Evolutionary conservation across 805 yeast species (phyloP).

Genomic region (Pichia membranifaciens): DNA sequence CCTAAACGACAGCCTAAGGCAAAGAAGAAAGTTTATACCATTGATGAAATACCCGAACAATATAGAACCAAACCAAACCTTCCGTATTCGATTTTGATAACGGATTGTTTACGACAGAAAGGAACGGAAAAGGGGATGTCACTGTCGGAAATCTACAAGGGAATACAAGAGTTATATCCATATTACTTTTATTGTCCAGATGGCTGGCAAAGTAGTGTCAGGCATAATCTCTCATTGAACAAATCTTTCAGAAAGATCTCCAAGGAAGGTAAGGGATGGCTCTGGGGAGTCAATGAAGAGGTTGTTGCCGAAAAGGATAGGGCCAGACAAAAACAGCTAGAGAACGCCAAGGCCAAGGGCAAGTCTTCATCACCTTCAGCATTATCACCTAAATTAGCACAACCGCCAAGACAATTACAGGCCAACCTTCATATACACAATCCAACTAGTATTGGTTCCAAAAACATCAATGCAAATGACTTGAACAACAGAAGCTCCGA

Average conservation of each 20-base stretch:
- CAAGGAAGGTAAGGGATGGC: slow-evolving; percentile 89
- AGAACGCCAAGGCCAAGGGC: slow-evolving; percentile 38
- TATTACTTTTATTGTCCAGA: slow-evolving; percentile 91
- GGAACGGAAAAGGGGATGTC: slow-evolving; percentile 71
- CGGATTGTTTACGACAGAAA: slow-evolving; percentile 66
- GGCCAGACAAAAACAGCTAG: slow-evolving; percentile 56
- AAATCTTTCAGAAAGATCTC: slow-evolving; percentile 78
- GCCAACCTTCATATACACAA: slow-evolving; percentile 1
- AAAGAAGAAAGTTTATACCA: slow-evolving; percentile 59
- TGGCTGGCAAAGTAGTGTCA: slow-evolving; percentile 95
- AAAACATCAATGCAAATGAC: neutral
- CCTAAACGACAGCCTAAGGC: slow-evolving; percentile 46
- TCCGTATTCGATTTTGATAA: slow-evolving; percentile 75
- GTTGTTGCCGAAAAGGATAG: slow-evolving; percentile 78
- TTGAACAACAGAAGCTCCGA: slow-evolving; percentile 13
- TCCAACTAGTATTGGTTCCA: neutral
- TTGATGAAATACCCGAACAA: slow-evolving; percentile 86
- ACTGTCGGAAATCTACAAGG: slow-evolving; percentile 76
- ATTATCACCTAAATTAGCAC: neutral
- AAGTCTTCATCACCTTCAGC: slow-evolving; percentile 5
- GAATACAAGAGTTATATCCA: slow-evolving; percentile 83
- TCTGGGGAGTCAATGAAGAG: slow-evolving; percentile 88
- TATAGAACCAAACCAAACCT: slow-evolving; percentile 78
- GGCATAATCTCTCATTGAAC: slow-evolving; percentile 83
- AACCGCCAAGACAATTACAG: slow-evolving; percentile 1